Conservation (phyloP, 352 stramenopile species). For the Globisporangium solare region DNA sequence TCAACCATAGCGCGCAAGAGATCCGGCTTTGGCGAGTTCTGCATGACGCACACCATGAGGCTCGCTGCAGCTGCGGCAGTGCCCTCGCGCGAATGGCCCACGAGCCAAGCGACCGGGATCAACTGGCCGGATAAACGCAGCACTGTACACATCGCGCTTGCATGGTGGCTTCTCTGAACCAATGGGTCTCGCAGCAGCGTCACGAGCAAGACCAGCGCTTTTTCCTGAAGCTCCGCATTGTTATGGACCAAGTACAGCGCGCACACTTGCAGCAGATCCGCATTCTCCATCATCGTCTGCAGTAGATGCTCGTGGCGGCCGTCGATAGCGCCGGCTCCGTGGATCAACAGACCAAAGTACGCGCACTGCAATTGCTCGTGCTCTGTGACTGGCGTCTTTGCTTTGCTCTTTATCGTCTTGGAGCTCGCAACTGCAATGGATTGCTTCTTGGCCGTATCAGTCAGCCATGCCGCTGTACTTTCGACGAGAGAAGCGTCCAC, state of each 20-base stretch:
- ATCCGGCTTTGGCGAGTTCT: not conserved
- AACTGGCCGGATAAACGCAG: constrained; percentile 7
- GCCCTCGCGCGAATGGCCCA: constrained; percentile 2
- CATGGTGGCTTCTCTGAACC: not conserved
- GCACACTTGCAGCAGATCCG: not conserved
- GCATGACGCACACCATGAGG: constrained; percentile 3
- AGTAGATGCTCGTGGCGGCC: not conserved
- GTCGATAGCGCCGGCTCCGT: not conserved
- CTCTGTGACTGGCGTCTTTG: too few relatives aligned
- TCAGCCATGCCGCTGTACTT: constrained; percentile 3
- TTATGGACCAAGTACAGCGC: constrained; percentile 3
- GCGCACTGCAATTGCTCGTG: constrained; percentile 1
- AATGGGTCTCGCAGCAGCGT: not conserved
- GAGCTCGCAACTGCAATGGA: too few relatives aligned
- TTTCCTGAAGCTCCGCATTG: constrained; percentile 10
- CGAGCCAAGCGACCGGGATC: constrained; percentile 13
- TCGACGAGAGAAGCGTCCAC: not conserved
- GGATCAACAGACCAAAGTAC: constrained; percentile 4
- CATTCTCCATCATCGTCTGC: not conserved
- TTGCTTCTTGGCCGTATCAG: not conserved
- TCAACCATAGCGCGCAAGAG: constrained; percentile 12
- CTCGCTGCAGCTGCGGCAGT: constrained; percentile 4
- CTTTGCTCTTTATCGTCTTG: not conserved
- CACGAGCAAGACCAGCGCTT: constrained; percentile 1
- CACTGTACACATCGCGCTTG: not conserved